Conservation (phyloP, 1,139 yeast genomes). For the Groenewaldozyma auringiensis region DNA sequence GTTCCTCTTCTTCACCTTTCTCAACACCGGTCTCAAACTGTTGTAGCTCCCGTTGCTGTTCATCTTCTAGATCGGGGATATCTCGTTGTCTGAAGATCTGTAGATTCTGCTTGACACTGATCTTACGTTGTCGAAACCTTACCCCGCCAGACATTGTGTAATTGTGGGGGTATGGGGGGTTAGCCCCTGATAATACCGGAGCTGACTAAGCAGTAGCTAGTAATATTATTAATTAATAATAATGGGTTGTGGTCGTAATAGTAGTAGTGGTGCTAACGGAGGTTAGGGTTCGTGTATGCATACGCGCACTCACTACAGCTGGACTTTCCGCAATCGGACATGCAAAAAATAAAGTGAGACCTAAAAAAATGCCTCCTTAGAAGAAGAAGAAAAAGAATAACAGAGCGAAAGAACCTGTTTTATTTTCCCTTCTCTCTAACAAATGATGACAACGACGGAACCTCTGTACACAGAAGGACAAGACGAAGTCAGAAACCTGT, state of each 20-base stretch:
- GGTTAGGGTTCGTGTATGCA: not conserved
- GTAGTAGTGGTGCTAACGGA: not conserved
- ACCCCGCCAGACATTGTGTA: slow-evolving; percentile 32
- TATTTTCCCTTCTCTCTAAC: not conserved
- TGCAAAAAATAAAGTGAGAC: not conserved
- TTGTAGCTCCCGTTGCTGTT: slow-evolving; percentile 74
- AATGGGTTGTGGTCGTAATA: not conserved
- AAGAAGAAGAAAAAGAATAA: not conserved
- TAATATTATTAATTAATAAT: no score
- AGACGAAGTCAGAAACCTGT: not conserved
- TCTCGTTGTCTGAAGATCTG: slow-evolving; percentile 72
- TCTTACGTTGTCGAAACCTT: slow-evolving; percentile 83
- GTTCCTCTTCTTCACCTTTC: slow-evolving; percentile 95
- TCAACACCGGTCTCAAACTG: slow-evolving; percentile 97
- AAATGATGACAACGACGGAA: not conserved
- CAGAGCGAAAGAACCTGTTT: no score
- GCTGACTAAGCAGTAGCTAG: not conserved
- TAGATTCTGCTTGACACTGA: slow-evolving; percentile 83
- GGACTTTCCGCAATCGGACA: not conserved
- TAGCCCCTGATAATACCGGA: not conserved
- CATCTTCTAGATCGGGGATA: slow-evolving; percentile 67
- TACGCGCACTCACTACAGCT: no score
- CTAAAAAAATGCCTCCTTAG: not conserved
- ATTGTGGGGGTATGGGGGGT: not conserved
- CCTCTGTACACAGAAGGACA: not conserved